Conservation (phyloP, 768 basidiomycete species). For the Kondoa subrosea region DNA sequence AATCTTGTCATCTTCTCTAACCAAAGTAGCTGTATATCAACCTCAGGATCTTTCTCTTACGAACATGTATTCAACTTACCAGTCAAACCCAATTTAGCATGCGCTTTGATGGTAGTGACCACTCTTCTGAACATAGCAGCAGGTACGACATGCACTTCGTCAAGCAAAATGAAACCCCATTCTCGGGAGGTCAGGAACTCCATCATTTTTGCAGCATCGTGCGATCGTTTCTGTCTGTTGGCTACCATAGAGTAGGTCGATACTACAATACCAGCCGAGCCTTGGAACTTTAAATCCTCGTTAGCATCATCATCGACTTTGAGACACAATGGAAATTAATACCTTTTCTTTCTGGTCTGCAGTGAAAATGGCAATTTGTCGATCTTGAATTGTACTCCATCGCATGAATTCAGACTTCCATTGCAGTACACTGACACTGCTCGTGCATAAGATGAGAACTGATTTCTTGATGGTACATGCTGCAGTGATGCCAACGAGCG, state of each 20-base stretch:
- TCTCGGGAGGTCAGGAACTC: constrained; percentile 94
- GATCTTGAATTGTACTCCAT: constrained; percentile 95
- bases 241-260: constrained; percentile 99
- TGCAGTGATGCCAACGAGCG: constrained; percentile 96
- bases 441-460: constrained; percentile 89
- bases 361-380: constrained; percentile 92
- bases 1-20: constrained; percentile 98
- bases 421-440: constrained; percentile 67
- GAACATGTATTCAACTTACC: constrained; percentile 41
- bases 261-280: constrained; percentile 92
- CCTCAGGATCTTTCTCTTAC: not conserved
- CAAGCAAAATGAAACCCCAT: constrained; percentile 94
- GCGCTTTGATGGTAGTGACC: constrained; percentile 95
- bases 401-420: constrained; percentile 98
- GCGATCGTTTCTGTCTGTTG: constrained; percentile 94
- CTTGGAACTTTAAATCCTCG: constrained; percentile 52
- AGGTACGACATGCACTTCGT: constrained; percentile 97
- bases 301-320: not conserved
- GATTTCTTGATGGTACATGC: constrained; percentile 99
- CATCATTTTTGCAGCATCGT: constrained; percentile 99
- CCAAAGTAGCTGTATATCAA: constrained; percentile 62
- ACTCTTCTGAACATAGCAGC: constrained; percentile 97
- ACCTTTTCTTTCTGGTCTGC: constrained; percentile 95
- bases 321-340: constrained; percentile 3
- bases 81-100: constrained; percentile 92